These are phyloP conservation scores for Phytophthora kernoviae DNA, from an alignment of 352 stramenopile genomes.

Conservation along the genomic window DNA sequence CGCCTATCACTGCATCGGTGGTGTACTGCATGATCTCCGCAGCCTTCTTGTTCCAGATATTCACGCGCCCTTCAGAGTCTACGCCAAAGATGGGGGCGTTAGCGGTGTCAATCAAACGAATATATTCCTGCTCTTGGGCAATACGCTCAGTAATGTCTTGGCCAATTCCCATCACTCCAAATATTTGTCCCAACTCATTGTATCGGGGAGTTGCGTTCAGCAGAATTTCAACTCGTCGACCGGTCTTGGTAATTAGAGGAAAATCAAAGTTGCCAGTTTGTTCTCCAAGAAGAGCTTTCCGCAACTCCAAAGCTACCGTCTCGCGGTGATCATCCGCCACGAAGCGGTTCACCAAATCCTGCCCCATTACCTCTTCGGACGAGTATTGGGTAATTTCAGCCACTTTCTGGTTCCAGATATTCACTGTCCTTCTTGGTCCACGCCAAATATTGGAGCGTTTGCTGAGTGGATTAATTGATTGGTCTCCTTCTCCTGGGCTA, in stretches of 20 bases:
- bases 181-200: slow-evolving; percentile 57
- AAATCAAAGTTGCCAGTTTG: slow-evolving; percentile 83
- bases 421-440: slow-evolving; percentile 58
- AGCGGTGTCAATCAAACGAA: slow-evolving; percentile 39
- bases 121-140: slow-evolving; percentile 25
- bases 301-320: slow-evolving; percentile 14
- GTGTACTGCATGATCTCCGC: slow-evolving; percentile 82
- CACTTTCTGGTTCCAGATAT: slow-evolving; percentile 80
- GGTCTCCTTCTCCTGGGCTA: slow-evolving; percentile 70
- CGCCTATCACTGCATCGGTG: slow-evolving; percentile 77
- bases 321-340: slow-evolving; percentile 34
- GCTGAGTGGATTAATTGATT: slow-evolving; percentile 67
- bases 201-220: slow-evolving; percentile 68
- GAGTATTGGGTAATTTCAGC: slow-evolving; percentile 75
- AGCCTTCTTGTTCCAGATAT: slow-evolving; percentile 88
- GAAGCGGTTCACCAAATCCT: slow-evolving; percentile 65
- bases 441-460: slow-evolving; percentile 68
- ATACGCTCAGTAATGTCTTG: slow-evolving; percentile 29
- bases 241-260: slow-evolving; percentile 51
- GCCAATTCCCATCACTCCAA: slow-evolving; percentile 50
- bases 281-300: slow-evolving; percentile 47
- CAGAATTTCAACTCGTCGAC: slow-evolving; percentile 44
- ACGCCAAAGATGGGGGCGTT: slow-evolving; percentile 66
- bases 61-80: slow-evolving; percentile 64
- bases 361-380: slow-evolving; percentile 75